Base-by-base conservation (phyloP, 2,329 filamentous ascomycete species). In the Cladosporium cucumerinum region DNA sequence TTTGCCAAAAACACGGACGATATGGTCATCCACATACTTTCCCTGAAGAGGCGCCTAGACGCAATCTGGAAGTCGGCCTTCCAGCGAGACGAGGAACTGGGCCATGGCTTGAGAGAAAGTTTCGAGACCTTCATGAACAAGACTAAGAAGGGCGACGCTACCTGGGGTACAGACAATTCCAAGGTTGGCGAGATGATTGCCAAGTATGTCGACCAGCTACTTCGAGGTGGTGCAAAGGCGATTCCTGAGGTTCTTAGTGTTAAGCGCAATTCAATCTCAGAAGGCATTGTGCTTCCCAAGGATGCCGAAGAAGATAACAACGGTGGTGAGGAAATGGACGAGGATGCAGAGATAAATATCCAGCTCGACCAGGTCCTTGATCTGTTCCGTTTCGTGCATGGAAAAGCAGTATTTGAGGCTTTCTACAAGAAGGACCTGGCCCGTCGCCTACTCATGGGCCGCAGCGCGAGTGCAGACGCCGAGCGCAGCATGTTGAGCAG, bases 391-490 rank as follows among this genome's bases (percentile, higher is more conserved):
- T 98, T 98, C 76, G 92, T 99, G 36, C 89, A 98, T 74, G 95
- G 95, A 69, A 99, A 99, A 77, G 94, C 96, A 63, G 91, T 97
- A 0, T 99, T 99, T 68, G 95, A 99, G 76, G 94, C 95, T 1
- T 99, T 99, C 76, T 99, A 99, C 85, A 99, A 99, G 82, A 96
- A 95, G 73, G 95, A 98, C 74, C 84, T 99, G 59, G 94, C 96
- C 0, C 86, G 93, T 18, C 86, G 95, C 55, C 80, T 99, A 49
- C 84, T 99, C 63, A 93, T 98, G 92, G 90, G 89, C 46, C 87
- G 93, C 68, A 97, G 93, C 75, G 93, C 94, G 25, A 97, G 92
- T 74, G 91, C 94, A 64, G 95, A 99, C 77, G 94, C 95, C 0
- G 96, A 99, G 79, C 87, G 93, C 68, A 96, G 90, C 78, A 99